Base-by-base conservation (phyloP, 768 basidiomycete genomes). In the Chalciporus piperatus region DNA sequence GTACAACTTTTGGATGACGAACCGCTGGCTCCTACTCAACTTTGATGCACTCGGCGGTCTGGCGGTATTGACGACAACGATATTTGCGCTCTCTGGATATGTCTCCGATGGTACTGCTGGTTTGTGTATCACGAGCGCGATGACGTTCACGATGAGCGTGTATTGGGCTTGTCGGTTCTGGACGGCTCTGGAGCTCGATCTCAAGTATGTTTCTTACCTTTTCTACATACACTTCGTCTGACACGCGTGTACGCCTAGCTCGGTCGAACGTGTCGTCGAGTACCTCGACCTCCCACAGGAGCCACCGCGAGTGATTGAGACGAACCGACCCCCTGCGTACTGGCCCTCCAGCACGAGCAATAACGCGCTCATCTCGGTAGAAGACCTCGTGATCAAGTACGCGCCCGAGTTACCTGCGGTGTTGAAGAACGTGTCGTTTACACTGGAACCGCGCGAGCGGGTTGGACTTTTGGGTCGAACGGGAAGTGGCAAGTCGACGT, bases 211-310 rank as follows among this genome's bases (percentile, higher is more conserved):
- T 6, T 39, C 28, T 25, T 35, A 17, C 25, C 39, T 11, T 45
- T 11, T 8, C 47, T 37, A 39, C 13, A 14, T 41, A 14, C 20
- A 11, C 27, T 17, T 22, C 38, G 45, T 41, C 56, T 51, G 32
- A 63, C 43, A 45, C 17, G 55, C 12, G 42, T 11, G 32, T 48
- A 27, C n/a, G n/a, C 13, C 6, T 47, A 91, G 89, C 72, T 87
- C 90, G 12, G 91, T 96, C 5, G 93, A 98, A 67, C 88, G 94
- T 52, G 79, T 95, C 13, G 83, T 92, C 7, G 93, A 96, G 74
- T 96, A 95, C 73, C 82, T 96, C 22, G 81, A 90, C 46, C 76
- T 97, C 6, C 92, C 92, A 0, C 90, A 92, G 66, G 92, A 96
- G 63, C 87, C 94, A 0, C 83, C 90, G 3, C 76, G 84, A 0